These are phyloP conservation scores for Tetrapisispora namnaoensis DNA, from an alignment of 805 yeast genomes.

Conservation along the genomic window DNA sequence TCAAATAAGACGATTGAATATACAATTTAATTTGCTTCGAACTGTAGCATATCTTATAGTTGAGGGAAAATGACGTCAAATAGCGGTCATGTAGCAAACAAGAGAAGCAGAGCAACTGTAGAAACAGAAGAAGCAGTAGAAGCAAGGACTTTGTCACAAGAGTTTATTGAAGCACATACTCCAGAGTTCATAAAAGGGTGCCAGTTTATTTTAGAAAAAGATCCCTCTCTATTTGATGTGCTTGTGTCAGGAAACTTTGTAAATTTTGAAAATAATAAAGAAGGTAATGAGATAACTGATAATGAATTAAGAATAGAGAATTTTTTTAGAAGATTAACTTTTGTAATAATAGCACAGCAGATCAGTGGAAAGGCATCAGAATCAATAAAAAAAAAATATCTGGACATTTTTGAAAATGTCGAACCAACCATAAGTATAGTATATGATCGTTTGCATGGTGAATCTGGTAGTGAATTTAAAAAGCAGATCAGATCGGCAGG, in stretches of 20 bases:
- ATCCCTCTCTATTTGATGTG: constrained; percentile 30
- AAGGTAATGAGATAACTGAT: not conserved
- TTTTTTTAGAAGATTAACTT: constrained; percentile 35
- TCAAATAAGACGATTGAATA: too few species aligned
- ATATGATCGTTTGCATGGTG: constrained; percentile 29
- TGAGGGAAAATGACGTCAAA: not conserved
- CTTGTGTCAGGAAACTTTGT: constrained; percentile 23
- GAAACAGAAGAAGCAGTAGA: not conserved
- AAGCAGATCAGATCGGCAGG: constrained; percentile 57
- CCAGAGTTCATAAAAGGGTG: constrained; percentile 31
- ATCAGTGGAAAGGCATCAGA: constrained; percentile 73
- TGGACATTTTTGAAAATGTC: constrained; percentile 27
- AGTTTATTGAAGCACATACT: constrained; percentile 21
- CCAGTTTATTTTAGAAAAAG: constrained; percentile 26
- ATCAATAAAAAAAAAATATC: constrained; percentile 46
- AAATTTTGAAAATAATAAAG: constrained; percentile 14
- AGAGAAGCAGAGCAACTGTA: not conserved
- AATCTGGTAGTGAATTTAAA: constrained; percentile 30
- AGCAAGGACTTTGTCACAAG: constrained; percentile 13
- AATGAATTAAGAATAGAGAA: constrained; percentile 15
- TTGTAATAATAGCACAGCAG: constrained; percentile 59
- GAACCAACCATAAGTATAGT: constrained; percentile 34
- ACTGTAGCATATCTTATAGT: too few species aligned
- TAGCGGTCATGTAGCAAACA: not conserved
- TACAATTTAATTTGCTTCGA: too few species aligned